phyloP scores from a whole-genome alignment of 2,329 filamentous ascomycete species.

The Rhynchosporium agropyri region DNA sequence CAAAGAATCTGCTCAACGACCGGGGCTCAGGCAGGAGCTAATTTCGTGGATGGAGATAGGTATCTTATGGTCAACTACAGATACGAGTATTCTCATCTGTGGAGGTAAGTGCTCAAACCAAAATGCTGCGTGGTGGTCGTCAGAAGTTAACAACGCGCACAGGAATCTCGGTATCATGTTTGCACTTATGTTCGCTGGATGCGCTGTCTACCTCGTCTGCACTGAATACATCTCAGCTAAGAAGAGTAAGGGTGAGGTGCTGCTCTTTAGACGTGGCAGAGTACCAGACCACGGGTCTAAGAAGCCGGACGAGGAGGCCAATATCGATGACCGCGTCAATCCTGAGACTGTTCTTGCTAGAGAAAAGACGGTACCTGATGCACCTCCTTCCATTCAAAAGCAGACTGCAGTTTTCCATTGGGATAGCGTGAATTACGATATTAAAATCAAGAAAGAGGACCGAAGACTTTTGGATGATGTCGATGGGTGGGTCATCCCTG shows the following conservation, averaged over 20 bases:
- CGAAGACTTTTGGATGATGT: constrained; percentile 82
- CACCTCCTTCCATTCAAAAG: constrained; percentile 38
- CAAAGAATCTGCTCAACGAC: constrained; percentile 56
- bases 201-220: constrained; percentile 63
- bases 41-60: constrained; percentile 58
- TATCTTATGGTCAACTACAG: constrained; percentile 59
- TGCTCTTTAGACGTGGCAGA: constrained; percentile 72
- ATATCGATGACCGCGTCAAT: constrained; percentile 30
- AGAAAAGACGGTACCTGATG: constrained; percentile 55
- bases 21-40: constrained; percentile 57
- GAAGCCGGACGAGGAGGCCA: constrained; percentile 32
- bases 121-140: constrained; percentile 32
- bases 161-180: constrained; percentile 69
- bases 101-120: constrained; percentile 49
- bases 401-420: constrained; percentile 58
- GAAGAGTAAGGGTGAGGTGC: constrained; percentile 77
- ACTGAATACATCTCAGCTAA: constrained; percentile 66
- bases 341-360: constrained; percentile 48
- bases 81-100: constrained; percentile 63
- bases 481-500: constrained; percentile 92
- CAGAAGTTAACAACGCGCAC: constrained; percentile 16
- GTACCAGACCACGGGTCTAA: constrained; percentile 41
- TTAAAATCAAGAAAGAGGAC: constrained; percentile 76
- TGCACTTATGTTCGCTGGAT: constrained; percentile 64
- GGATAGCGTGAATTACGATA: constrained; percentile 55